Conservation (phyloP, 257 asterid genomes). For the Handroanthus guayacan region DNA sequence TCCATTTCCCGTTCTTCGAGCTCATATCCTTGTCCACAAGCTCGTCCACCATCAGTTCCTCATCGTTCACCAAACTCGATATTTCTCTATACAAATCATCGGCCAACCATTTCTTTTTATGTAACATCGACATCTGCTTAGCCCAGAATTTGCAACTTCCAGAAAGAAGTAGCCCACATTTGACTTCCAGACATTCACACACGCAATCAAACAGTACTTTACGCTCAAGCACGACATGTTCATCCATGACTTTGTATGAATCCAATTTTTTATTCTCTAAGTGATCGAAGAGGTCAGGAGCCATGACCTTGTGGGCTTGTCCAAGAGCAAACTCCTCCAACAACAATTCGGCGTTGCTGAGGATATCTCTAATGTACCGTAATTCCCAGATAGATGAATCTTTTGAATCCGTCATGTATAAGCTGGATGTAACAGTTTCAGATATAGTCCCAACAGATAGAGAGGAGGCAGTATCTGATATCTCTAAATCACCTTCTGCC, state of each 20-base stretch:
- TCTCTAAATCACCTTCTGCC: slow-evolving; percentile 61
- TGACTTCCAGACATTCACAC: slow-evolving; percentile 65
- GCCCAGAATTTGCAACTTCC: slow-evolving; percentile 66
- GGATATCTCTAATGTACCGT: slow-evolving; percentile 58
- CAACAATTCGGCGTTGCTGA: slow-evolving; percentile 51
- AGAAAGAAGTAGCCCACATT: slow-evolving; percentile 45
- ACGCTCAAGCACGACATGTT: slow-evolving; percentile 53
- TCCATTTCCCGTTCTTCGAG: slow-evolving; percentile 82
- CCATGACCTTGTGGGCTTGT: slow-evolving; percentile 58
- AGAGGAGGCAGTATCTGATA: slow-evolving; percentile 85
- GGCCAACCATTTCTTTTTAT: slow-evolving; percentile 62
- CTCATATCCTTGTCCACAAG: slow-evolving; percentile 95
- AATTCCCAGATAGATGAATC: slow-evolving; percentile 72
- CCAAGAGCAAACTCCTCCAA: slow-evolving; percentile 69
- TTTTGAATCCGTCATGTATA: slow-evolving; percentile 41
- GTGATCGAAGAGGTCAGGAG: slow-evolving; percentile 62
- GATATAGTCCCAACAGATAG: slow-evolving; percentile 50
- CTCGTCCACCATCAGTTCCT: slow-evolving; percentile 88
- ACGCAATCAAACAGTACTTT: slow-evolving; percentile 75
- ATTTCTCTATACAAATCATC: slow-evolving; percentile 84
- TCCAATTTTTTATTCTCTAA: slow-evolving; percentile 60
- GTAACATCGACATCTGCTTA: slow-evolving; percentile 52
- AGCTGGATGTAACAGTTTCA: slow-evolving; percentile 49
- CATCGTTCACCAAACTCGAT: slow-evolving; percentile 65
- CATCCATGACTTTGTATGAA: slow-evolving; percentile 51